A percentile compares a stretch with the other conserved stretches of the same genome.
Conservation (phyloP, 2,329 filamentous ascomycete genomes). For the Cladosporium sp. region DNA sequence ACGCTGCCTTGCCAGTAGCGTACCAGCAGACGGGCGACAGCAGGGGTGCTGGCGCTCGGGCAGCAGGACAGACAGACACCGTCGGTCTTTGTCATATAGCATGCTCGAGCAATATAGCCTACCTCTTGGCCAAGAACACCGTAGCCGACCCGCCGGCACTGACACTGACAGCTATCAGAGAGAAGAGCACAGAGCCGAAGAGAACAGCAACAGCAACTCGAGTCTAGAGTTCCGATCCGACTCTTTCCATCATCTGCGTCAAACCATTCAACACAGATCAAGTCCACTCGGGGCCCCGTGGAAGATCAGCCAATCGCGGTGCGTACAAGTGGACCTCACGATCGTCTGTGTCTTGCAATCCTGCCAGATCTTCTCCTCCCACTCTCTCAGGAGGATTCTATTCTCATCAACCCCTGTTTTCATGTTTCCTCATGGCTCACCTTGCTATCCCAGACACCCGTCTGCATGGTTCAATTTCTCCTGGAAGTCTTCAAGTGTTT, state of each 20-base stretch:
- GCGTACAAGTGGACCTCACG: conserved; percentile 11
- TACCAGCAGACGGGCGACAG: conserved; percentile 6
- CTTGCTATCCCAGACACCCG: conserved; percentile 3
- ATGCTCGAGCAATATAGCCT: conserved; percentile 14
- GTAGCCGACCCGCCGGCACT: conserved; percentile 13
- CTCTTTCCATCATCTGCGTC: background rate
- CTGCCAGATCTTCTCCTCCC: conserved; percentile 1
- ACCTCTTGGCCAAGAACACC: background rate
- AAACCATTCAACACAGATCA: background rate
- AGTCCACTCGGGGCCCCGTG: background rate
- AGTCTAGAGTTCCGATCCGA: conserved; percentile 1
- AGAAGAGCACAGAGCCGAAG: background rate
- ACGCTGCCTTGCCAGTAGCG: conserved; percentile 1
- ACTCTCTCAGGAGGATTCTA: conserved; percentile 1
- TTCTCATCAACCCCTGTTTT: conserved; percentile 1
- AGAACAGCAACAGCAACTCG: background rate
- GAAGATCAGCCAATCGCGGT: conserved; percentile 4
- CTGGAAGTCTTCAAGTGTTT: conserved; percentile 18
- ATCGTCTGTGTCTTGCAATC: background rate
- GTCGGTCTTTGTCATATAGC: conserved; percentile 10
- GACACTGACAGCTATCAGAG: background rate
- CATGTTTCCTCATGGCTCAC: conserved; percentile 16
- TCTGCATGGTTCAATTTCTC: conserved; percentile 17
- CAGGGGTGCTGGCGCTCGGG: conserved; percentile 14
- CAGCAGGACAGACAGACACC: conserved; percentile 9